Conservation (phyloP, 1,284 basidiomycete species). For the Trametes hirsuta region DNA sequence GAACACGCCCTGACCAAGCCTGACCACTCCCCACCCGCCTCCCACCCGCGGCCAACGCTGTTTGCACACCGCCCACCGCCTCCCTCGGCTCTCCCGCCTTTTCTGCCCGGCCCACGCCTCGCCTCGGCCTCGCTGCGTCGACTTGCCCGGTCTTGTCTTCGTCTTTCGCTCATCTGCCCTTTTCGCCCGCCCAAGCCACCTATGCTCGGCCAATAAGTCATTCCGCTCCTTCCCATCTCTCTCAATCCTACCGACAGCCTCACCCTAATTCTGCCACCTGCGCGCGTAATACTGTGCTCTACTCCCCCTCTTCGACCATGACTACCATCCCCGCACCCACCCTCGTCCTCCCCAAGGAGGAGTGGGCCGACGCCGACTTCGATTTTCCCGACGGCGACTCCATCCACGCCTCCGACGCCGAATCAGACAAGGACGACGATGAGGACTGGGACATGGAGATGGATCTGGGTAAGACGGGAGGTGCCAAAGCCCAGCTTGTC, state of each 20-base stretch:
- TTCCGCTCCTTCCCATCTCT: constrained; percentile 25
- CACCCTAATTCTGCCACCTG: constrained; percentile 25
- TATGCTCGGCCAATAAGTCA: constrained; percentile 31
- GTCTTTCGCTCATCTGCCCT: constrained; percentile 18
- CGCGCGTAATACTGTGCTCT: constrained; percentile 27
- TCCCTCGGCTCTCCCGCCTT: constrained; percentile 9
- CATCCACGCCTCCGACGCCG: constrained; percentile 56
- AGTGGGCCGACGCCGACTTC: constrained; percentile 85
- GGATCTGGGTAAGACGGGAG: constrained; percentile 62
- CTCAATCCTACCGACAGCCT: constrained; percentile 23
- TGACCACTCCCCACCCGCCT: not conserved
- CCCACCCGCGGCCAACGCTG: constrained; percentile 13
- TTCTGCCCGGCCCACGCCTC: constrained; percentile 7
- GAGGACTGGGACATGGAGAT: constrained; percentile 80
- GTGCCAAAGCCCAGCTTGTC: constrained; percentile 49
- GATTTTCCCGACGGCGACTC: constrained; percentile 75
- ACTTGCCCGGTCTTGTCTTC: constrained; percentile 12
- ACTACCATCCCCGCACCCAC: constrained; percentile 62
- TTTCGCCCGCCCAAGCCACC: constrained; percentile 8
- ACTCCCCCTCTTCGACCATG: constrained; percentile 42
- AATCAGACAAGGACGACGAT: constrained; percentile 64
- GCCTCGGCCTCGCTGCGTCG: constrained; percentile 9
- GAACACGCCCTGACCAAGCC: not conserved
- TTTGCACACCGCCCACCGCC: constrained; percentile 9
- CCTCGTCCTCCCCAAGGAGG: constrained; percentile 59